Base-by-base conservation (phyloP, 1,139 yeast species). In the Candida sp. region DNA sequence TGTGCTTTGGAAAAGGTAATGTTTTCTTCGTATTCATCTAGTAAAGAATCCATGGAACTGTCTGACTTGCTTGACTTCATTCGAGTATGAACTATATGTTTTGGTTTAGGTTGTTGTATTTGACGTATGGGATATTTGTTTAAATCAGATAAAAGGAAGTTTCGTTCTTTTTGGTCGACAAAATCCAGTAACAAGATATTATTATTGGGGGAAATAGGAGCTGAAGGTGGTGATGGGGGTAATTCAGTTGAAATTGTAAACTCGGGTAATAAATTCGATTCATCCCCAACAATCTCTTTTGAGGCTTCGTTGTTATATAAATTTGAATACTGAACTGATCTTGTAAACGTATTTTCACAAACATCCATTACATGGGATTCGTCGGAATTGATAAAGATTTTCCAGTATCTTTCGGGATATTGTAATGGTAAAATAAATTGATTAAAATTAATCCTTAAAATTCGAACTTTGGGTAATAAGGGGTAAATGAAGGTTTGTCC, bases 391-490 rank as follows among this genome's bases (percentile, higher is more conserved):
- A 84, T 57, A 30, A 71, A 71, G 2, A 85, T 74, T 46, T 81
- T 75, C 91, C 91, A 85, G 59, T 81, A 85, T 51, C 90, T 65
- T 46, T 82, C 84, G 0, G 91, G 91, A 50, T 83, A 83, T 7
- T 80, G 79, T 49, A 85, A 69, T 1, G 90, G 87, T 27, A 86
- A 56, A 2, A 85, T 70, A 53, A 82, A 84, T 47, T 81, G 82
- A 49, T 75, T 73, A 39, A 58, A 54, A 29, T 68, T 70, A 2
- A 81, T 73, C 49, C 87, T 70, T 45, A 85, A 64, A 2, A 85
- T 68, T 53, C 82, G 78, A 43, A 81, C 63, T 46, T 72, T 75
- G 3, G 87, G 87, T 40, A 86, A 62, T 15, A 86, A 73, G 1
- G 95, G 91, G 54, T 85, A 84, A 5, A 49, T 73, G 67, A 49